These are phyloP conservation scores for Monosporascus sp. DNA, from an alignment of 2,329 filamentous ascomycete genomes.

Conservation along the genomic window DNA sequence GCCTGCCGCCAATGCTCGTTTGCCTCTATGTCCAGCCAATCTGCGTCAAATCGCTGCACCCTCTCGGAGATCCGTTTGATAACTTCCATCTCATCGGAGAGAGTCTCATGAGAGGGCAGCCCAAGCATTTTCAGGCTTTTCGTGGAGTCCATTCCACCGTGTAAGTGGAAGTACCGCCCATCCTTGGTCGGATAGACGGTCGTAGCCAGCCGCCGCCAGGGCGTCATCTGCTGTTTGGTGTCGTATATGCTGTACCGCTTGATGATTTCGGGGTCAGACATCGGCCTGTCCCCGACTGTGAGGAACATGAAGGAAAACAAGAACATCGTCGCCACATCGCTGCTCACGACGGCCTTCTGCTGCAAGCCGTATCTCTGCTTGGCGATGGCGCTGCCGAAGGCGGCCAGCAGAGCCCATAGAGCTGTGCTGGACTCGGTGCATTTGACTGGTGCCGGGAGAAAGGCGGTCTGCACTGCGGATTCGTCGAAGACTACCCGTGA, in stretches of 20 bases:
- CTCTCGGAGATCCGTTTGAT: constrained; percentile 19
- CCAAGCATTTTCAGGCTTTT: constrained; percentile 28
- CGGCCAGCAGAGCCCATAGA: constrained; percentile 24
- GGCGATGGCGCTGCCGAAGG: constrained; percentile 23
- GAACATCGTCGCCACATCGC: constrained; percentile 24
- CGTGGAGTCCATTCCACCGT: constrained; percentile 28
- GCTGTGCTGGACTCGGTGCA: constrained; percentile 25
- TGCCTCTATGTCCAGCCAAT: constrained; percentile 24
- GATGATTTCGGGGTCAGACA: constrained; percentile 15
- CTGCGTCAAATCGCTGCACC: constrained; percentile 21
- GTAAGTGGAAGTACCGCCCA: constrained; percentile 30
- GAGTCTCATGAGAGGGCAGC: constrained; percentile 20
- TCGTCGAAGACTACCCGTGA: constrained; percentile 20
- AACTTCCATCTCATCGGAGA: constrained; percentile 23
- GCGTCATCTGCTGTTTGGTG: constrained; percentile 16
- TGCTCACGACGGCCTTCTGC: constrained; percentile 21
- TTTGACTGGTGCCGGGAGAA: constrained; percentile 24
- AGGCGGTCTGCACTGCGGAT: constrained; percentile 15
- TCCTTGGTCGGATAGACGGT: constrained; percentile 31
- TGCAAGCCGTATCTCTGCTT: constrained; percentile 12
- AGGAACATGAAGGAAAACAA: constrained; percentile 24
- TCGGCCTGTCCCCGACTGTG: constrained; percentile 16
- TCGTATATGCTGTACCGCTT: constrained; percentile 19
- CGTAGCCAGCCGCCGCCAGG: constrained; percentile 27
- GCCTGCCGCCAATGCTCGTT: constrained; percentile 30